Conservation (phyloP, 148 eudicot species). For the Hydrangea macrophylla region DNA sequence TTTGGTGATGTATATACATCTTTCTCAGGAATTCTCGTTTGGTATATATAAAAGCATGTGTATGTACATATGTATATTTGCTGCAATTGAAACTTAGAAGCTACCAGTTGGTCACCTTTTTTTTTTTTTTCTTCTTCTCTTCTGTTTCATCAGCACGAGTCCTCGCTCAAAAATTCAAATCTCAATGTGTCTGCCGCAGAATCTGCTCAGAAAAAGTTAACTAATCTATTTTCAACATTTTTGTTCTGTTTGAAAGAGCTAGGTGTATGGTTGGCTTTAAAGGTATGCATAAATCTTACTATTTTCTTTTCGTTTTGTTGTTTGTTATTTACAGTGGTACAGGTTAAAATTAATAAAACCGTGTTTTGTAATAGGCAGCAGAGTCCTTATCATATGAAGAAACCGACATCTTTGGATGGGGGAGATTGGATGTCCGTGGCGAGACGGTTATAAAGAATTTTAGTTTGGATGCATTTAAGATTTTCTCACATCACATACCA, state of each 20-base stretch:
- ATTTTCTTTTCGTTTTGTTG: neutral
- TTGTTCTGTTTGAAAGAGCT: constrained; percentile 64
- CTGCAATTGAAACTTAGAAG: neutral
- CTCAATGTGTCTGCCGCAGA: constrained; percentile 26
- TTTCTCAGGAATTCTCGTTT: too few relatives aligned
- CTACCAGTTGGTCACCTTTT: neutral
- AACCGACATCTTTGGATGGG: constrained; percentile 54
- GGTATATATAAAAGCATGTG: neutral
- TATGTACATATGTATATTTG: neutral
- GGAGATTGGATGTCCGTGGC: constrained; percentile 33
- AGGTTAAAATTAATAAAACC: neutral
- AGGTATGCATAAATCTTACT: constrained; percentile 47
- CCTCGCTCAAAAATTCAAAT: constrained; percentile 19
- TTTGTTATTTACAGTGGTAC: constrained; percentile 1
- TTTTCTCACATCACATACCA: constrained; percentile 40
- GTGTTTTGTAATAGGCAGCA: constrained; percentile 53
- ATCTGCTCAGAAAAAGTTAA: constrained; percentile 40
- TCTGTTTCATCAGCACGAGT: constrained; percentile 43
- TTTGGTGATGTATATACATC: neutral
- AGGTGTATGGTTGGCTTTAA: constrained; percentile 72
- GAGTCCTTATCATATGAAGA: constrained; percentile 41
- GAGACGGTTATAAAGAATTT: constrained; percentile 44
- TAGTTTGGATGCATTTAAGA: constrained; percentile 42
- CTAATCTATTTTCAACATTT: constrained; percentile 36
- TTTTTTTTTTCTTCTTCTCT: neutral